Evolutionary conservation across 2,329 filamentous ascomycete species (phyloP).

Genomic region (Leptographium lundbergii): DNA sequence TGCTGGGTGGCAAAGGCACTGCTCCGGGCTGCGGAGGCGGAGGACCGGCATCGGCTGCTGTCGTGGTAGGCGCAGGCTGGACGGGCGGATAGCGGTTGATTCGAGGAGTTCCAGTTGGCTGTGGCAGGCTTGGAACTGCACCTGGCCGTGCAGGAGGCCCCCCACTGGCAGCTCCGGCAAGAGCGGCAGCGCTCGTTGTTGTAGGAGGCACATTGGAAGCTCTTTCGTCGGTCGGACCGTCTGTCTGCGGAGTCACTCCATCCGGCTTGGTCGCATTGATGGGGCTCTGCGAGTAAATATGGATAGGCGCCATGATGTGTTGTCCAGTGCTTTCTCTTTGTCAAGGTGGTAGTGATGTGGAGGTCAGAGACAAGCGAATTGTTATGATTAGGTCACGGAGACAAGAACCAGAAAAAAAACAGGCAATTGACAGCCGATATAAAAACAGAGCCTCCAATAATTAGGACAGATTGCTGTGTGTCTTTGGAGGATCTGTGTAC

Average conservation of each 20-base stretch:
- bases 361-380: not conserved
- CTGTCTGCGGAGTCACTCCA: conserved; percentile 34
- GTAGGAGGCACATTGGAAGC: not conserved
- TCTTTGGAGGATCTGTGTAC: not conserved
- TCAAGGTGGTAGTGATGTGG: not conserved
- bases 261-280: conserved; percentile 43
- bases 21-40: conserved; percentile 46
- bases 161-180: not conserved
- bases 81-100: conserved; percentile 17
- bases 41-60: conserved; percentile 24
- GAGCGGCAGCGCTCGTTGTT: not conserved
- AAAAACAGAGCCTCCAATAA: too few relatives aligned
- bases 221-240: conserved; percentile 9
- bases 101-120: conserved; percentile 26
- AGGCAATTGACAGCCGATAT: too few relatives aligned
- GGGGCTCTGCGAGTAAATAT: conserved; percentile 45
- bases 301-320: conserved; percentile 42
- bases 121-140: conserved; percentile 29
- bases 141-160: conserved; percentile 30
- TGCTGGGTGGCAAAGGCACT: conserved; percentile 33
- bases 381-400: too few relatives aligned
- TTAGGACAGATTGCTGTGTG: not conserved
- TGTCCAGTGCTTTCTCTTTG: not conserved
- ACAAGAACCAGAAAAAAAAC: too few relatives aligned
- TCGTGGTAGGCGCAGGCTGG: conserved; percentile 31